Base-by-base conservation (phyloP, 768 basidiomycete genomes). In the Arthromyces matolae region DNA sequence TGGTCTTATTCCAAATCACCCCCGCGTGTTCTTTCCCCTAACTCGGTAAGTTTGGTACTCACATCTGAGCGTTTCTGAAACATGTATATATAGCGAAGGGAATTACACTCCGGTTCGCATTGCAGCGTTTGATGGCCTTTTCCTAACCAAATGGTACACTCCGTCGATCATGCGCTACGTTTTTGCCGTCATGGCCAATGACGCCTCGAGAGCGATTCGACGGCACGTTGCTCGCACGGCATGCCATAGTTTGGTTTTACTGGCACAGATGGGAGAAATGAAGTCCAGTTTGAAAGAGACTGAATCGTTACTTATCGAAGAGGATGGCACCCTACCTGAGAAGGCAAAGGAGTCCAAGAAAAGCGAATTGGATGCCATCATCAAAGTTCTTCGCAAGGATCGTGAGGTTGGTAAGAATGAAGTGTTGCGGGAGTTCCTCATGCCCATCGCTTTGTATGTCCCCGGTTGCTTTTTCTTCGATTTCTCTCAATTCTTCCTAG, bases 111-210 rank as follows among this genome's bases (percentile, higher is more conserved):
- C 90, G 61, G 89, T 99, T 36, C 86, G 96, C 37, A 79, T 92
- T 36, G 84, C 89, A 4, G 95, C 96, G 3, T 96, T 99, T 57
- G 96, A 99, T 65, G 89, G 91, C 27, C 76, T 98, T 8, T 85
- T 95, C 74, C 69, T 93, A 63, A 86, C 86, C 48, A 85, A 92
- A 68, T 87, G 93, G 92, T 85, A 91, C 63, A 76, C 84, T 2
- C 83, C 84, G 28, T 79, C 81, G 59, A 83, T 94, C 57, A 88
- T 90, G 80, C 81, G 82, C 12, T 97, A 97, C 60, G 74, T 97
- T 53, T 76, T 95, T 40, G 79, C 89, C 8, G 86, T 96, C 47
- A 84, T 95, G 71, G 81, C 84, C 7, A 78, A 84, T 59, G 96
- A 99, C 61, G 75, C 86, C 8, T 97, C 91, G 2, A 81, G 87